Base-by-base conservation (phyloP, 345 rosid genomes). In the Mangifera indica region DNA sequence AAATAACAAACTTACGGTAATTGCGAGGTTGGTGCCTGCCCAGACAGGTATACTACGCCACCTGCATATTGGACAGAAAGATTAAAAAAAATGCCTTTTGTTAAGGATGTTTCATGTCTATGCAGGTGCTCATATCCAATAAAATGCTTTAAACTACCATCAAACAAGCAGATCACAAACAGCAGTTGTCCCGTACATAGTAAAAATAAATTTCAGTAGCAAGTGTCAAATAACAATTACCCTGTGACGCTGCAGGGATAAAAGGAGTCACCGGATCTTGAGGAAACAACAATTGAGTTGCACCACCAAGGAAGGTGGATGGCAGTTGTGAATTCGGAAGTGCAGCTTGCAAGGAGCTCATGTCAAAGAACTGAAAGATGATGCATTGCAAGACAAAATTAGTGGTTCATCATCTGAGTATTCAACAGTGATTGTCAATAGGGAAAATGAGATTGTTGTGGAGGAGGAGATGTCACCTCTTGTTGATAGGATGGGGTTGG, bases 391-490 rank as follows among this genome's bases (percentile, higher is more conserved):
- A 59, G 65, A 81, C 21, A 21, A 72, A 73, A 51, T 56, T 32
- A 70, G 87, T 42, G 79, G 76, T 51, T 84, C 89, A 29, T 79
- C 87, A 5, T 60, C 66, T 25, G 90, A 86, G 77, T 82, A 78
- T 69, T 88, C 94, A 32, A 74, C 83, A 12, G 74, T 69, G 11
- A 74, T 83, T 72, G 87, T 71, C 64, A 77, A 46, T 76, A 73
- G 79, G 45, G 86, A 79, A 72, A 74, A 74, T 22, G 87, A 82
- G 71, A 77, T 75, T 60, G 81, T 73, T 67, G 71, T 58, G 7
- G 84, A 84, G 65, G 97, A 89, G 79, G 97, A 92, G 79, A 90
- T 78, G 89, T 89, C 99, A 20, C 98, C 98, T 32, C 86, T 92
- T 78, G 97, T 92, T 80, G 91, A 84, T 45, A 40, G 78, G 67